Conservation (phyloP, 371 early-diverging fungal species). For the Mycotypha africana region DNA sequence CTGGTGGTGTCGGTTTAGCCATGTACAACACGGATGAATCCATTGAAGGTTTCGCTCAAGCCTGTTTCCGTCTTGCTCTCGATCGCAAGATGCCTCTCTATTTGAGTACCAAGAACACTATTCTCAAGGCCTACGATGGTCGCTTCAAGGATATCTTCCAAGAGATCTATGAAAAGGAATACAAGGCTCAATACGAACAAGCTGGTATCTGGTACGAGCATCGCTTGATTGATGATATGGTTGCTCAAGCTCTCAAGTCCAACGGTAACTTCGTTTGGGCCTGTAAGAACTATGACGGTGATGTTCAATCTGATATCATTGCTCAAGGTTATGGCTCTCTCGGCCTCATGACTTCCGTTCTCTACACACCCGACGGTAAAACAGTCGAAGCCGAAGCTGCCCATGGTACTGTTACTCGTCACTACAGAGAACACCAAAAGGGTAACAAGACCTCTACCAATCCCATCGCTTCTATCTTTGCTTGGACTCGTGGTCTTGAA, state of each 20-base stretch:
- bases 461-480: slow-evolving; percentile 97
- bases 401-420: slow-evolving; percentile 96
- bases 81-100: slow-evolving; percentile 85
- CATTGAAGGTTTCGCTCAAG: slow-evolving; percentile 89
- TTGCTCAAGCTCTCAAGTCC: slow-evolving; percentile 95
- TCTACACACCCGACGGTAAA: slow-evolving; percentile 92
- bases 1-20: slow-evolving; percentile 87
- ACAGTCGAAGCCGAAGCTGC: slow-evolving; percentile 96
- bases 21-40: slow-evolving; percentile 96
- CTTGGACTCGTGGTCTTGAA: slow-evolving; percentile 94
- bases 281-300: slow-evolving; percentile 95
- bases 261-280: slow-evolving; percentile 96
- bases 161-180: slow-evolving; percentile 76
- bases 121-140: slow-evolving; percentile 96
- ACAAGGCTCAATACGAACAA: slow-evolving; percentile 68
- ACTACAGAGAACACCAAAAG: slow-evolving; percentile 96
- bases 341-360: slow-evolving; percentile 94
- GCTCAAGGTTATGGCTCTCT: slow-evolving; percentile 93
- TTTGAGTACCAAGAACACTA: slow-evolving; percentile 96
- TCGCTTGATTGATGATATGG: slow-evolving; percentile 97
- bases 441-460: slow-evolving; percentile 89
- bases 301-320: slow-evolving; percentile 91
- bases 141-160: slow-evolving; percentile 97
- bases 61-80: slow-evolving; percentile 92
- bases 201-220: slow-evolving; percentile 94